Conservation (phyloP, 768 basidiomycete genomes). For the Sistotremastrum niveocremeum region DNA sequence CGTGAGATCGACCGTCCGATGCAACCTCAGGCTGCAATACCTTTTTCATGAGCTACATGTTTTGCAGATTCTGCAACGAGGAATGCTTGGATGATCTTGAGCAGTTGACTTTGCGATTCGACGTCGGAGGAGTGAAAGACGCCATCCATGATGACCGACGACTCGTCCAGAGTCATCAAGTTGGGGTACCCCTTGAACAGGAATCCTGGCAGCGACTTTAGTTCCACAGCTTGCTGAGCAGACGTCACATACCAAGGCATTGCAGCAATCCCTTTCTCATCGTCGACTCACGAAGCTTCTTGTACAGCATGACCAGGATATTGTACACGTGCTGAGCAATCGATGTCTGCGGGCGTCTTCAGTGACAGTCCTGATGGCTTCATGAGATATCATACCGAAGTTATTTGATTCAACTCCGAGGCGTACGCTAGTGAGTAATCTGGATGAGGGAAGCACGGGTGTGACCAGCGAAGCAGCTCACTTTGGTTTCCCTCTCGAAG, state of each 20-base stretch:
- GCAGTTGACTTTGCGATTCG: slow-evolving; percentile 56
- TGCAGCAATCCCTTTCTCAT: slow-evolving; percentile 66
- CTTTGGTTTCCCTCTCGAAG: slow-evolving; percentile 49
- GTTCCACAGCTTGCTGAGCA: background rate
- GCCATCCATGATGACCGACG: slow-evolving; percentile 76
- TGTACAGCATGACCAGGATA: slow-evolving; percentile 56
- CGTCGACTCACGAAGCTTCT: slow-evolving; percentile 42
- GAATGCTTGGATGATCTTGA: slow-evolving; percentile 89
- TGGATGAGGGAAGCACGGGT: too few species aligned
- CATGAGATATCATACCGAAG: too few species aligned
- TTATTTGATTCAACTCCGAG: too few species aligned
- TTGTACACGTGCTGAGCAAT: slow-evolving; percentile 78
- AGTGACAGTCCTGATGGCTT: slow-evolving; percentile 45
- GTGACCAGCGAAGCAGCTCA: slow-evolving; percentile 18
- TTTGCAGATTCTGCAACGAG: slow-evolving; percentile 72
- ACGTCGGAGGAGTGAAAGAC: slow-evolving; percentile 68
- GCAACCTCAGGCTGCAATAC: too few species aligned
- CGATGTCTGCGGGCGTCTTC: slow-evolving; percentile 36
- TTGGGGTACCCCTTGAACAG: slow-evolving; percentile 87
- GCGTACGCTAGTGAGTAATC: too few species aligned
- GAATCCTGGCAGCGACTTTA: slow-evolving; percentile 47
- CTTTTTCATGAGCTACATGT: slow-evolving; percentile 58
- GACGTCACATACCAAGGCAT: slow-evolving; percentile 54
- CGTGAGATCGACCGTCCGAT: too few species aligned
- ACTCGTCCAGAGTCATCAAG: slow-evolving; percentile 71